Percentiles rank a stretch among this genome's conserved stretches.
Evolutionary conservation across 2,329 filamentous ascomycete genomes (phyloP).

Genomic region (Ophiocordyceps polyrhachis-furcata): DNA sequence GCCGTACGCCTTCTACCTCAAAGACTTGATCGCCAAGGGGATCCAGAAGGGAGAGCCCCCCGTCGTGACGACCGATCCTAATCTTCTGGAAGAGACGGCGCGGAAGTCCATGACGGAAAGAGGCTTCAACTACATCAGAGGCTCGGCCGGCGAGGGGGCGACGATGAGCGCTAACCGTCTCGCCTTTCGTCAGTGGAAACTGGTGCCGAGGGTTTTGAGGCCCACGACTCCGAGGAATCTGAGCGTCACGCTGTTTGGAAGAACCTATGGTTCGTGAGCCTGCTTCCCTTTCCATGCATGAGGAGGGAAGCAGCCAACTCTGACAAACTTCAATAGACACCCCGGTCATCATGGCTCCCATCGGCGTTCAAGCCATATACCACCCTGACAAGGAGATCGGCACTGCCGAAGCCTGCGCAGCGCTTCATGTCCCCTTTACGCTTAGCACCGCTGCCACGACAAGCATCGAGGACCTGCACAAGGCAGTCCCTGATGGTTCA

Average conservation of each 20-base stretch:
- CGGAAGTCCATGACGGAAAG: constrained; percentile 24
- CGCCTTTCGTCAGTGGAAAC: constrained; percentile 33
- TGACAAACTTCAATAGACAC: constrained; percentile 3
- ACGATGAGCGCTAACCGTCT: constrained; percentile 42
- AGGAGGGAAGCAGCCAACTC: neutral
- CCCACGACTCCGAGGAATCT: constrained; percentile 25
- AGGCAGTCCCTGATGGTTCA: constrained; percentile 34
- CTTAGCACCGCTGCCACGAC: constrained; percentile 45
- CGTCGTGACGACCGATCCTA: constrained; percentile 38
- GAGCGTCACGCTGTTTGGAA: constrained; percentile 32
- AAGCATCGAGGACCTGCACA: constrained; percentile 47
- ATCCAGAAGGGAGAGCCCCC: constrained; percentile 29
- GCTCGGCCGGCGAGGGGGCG: constrained; percentile 41
- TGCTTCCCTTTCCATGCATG: neutral
- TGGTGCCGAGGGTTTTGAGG: constrained; percentile 32
- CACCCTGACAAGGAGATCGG: constrained; percentile 47
- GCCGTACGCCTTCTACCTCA: constrained; percentile 23
- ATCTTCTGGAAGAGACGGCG: constrained; percentile 36
- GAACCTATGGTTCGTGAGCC: constrained; percentile 19
- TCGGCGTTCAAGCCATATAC: constrained; percentile 51
- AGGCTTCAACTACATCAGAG: constrained; percentile 40
- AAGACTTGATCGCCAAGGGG: constrained; percentile 31
- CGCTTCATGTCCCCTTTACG: constrained; percentile 44
- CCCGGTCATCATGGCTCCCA: constrained; percentile 40
- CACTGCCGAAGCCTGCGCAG: constrained; percentile 39